Base-by-base conservation (phyloP, 805 yeast species). In the Zygoascus biomembranicola region DNA sequence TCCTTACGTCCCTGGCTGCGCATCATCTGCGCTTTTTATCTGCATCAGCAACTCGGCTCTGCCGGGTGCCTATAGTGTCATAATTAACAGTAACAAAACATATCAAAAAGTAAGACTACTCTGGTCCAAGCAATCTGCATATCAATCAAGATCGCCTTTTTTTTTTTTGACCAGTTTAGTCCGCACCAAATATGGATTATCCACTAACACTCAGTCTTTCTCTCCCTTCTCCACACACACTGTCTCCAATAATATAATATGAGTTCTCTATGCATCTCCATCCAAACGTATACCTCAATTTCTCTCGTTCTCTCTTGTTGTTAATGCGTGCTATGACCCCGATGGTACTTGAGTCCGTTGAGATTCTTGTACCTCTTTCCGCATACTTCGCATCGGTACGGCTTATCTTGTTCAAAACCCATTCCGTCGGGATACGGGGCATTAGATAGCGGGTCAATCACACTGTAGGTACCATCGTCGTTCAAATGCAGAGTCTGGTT, bases 351-450 rank as follows among this genome's bases (percentile, higher is more conserved):
- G 69, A 94, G 77, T 28, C 99, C 99, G 69, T 94, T 94, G 64
- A 94, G 75, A 66, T 94, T 94, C 77, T 94, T 94, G 74, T 94
- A 94, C 54, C 99, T 76, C 72, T 92, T 94, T 55, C 98, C 98
- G 73, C 99, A 94, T 44, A 92, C 96, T 72, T 94, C 98, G 72
- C 99, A 94, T 66, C 97, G 79, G 69, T 92, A 94, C 41, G 99
- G 99, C 73, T 94, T 94, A 74, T 94, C 99, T 74, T 89, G 90
- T 69, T 94, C 99, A 80, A 89, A 79, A 20, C 90, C 96, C 71
- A 89, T 85, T 5, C 96, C 96, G 68, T 92, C 96, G 43, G 92
- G 87, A 66, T 87, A 88, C 9, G 96, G 96, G 54, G 90, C 80
- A 64, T 88, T 89, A 37, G 73, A 70, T 37, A 70, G 62, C 11